Conservation (phyloP, 2,329 filamentous ascomycete genomes). For the Laburnicola sp. region DNA sequence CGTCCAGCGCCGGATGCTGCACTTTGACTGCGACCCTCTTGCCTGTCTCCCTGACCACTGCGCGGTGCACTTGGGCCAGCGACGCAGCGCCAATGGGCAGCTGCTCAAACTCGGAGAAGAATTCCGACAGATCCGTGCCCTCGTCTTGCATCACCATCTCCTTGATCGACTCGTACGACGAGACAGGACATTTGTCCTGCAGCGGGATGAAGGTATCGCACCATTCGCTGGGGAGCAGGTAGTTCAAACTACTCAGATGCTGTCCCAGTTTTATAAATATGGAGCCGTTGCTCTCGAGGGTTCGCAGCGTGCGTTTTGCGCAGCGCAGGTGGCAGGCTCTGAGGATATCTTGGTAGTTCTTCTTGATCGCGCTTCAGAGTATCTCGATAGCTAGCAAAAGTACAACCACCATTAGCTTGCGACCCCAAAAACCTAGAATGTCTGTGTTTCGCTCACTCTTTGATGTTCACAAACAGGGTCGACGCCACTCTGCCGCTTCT, state of each 20-base stretch:
- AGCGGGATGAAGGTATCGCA: constrained; percentile 93
- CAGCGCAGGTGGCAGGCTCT: constrained; percentile 90
- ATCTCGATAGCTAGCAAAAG: constrained; percentile 73
- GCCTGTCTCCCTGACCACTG: constrained; percentile 77
- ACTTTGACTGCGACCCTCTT: constrained; percentile 94
- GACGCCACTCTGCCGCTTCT: constrained; percentile 77
- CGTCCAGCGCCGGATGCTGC: constrained; percentile 85
- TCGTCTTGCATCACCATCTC: constrained; percentile 86
- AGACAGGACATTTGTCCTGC: constrained; percentile 94
- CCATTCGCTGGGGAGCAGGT: constrained; percentile 88
- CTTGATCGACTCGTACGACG: constrained; percentile 82
- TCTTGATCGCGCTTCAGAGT: constrained; percentile 73
- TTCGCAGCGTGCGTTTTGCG: constrained; percentile 80
- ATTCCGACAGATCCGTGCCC: constrained; percentile 73
- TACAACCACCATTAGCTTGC: neutral
- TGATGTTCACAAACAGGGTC: constrained; percentile 78
- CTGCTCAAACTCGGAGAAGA: constrained; percentile 81
- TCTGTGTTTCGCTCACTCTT: constrained; percentile 66
- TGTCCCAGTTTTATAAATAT: constrained; percentile 99
- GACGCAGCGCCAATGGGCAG: constrained; percentile 89
- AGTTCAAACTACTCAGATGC: constrained; percentile 94
- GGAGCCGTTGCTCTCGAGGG: constrained; percentile 93
- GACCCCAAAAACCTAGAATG: neutral
- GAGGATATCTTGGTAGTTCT: constrained; percentile 68
- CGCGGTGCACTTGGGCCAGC: constrained; percentile 90